Conservation (phyloP, 768 basidiomycete species). For the Nidularia sp. region DNA sequence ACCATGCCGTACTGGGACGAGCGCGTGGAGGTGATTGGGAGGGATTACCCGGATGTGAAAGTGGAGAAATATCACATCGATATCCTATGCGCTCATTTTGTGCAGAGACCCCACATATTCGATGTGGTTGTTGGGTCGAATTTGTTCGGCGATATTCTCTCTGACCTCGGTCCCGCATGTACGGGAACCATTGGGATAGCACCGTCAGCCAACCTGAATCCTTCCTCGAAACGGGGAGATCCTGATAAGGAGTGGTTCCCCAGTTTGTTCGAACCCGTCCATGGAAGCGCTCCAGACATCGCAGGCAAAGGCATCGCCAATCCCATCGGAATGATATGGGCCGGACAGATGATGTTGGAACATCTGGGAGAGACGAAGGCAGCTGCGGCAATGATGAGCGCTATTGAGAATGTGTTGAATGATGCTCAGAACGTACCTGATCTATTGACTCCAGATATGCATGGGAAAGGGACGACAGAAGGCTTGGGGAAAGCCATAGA, state of each 20-base stretch:
- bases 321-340: constrained; percentile 55
- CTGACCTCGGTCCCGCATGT: constrained; percentile 51
- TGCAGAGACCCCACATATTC: constrained; percentile 46
- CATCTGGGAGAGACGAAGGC: constrained; percentile 36
- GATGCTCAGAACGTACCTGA: constrained; percentile 19
- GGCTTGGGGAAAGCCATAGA: constrained; percentile 26
- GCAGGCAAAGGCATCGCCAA: constrained; percentile 51
- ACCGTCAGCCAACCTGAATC: constrained; percentile 48
- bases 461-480: constrained; percentile 31
- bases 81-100: constrained; percentile 41
- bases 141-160: constrained; percentile 52
- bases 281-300: constrained; percentile 57
- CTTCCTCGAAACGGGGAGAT: constrained; percentile 21
- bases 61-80: constrained; percentile 48
- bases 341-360: constrained; percentile 51
- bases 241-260: constrained; percentile 37
- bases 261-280: constrained; percentile 51
- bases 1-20: constrained; percentile 49
- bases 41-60: constrained; percentile 47
- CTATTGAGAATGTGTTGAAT: constrained; percentile 32
- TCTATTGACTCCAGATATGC: constrained; percentile 32
- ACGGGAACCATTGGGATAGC: constrained; percentile 56
- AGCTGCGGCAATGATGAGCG: constrained; percentile 31
- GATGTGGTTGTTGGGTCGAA: constrained; percentile 56
- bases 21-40: constrained; percentile 40